Evolutionary conservation across 2,329 filamentous ascomycete species (phyloP), one percentile per base, ranked within the genome.

Genomic region (Neopestalotiopsis sp.): DNA sequence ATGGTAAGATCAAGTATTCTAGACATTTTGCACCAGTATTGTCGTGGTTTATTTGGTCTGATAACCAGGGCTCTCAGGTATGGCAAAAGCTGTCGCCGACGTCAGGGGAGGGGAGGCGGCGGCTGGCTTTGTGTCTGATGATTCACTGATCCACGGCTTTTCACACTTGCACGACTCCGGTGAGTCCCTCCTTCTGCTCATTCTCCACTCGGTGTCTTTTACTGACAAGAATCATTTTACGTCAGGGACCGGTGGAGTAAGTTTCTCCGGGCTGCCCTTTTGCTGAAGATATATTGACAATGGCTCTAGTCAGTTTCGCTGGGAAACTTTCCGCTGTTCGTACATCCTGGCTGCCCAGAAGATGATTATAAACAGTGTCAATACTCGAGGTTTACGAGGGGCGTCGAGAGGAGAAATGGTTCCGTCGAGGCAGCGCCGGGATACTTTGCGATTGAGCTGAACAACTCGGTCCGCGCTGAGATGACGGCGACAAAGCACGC

Each of bases 401-500:
- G 84, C 20, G 81, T 82, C 0, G 77, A 79, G 24, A 87, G 89
- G 66, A 79, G 83, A 70, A 83, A 83, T n/a, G 81, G 81, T 69
- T 86, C 87, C 1, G 81, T 86, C 10, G 78, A 80, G 34, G 89
- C 90, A 2, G 81, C 81, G 24, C 87, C 88, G 1, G 90, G 90
- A 0, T 90, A 89, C 74, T 91, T 92, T 73, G 81, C 83, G 20
- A 79, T 92, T 9, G 82, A 83, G 59, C 80, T 91, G 20, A 84
- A 85, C 63, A 90, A 87, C 67, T 84, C 84, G 3, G 84, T 92
- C 40, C 77, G 78, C 9, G 85, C 87, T 1, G 88, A 91, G 76
- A 91, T 91, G 89, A 89, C 89, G 0, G 83, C 87, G 1, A 86
- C 88, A 0, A 82, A 87, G 70, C 89, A 87, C 70, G 82, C 88